Evolutionary conservation across 768 basidiomycete genomes (phyloP).

Genomic region (Lactifluus volemus): DNA sequence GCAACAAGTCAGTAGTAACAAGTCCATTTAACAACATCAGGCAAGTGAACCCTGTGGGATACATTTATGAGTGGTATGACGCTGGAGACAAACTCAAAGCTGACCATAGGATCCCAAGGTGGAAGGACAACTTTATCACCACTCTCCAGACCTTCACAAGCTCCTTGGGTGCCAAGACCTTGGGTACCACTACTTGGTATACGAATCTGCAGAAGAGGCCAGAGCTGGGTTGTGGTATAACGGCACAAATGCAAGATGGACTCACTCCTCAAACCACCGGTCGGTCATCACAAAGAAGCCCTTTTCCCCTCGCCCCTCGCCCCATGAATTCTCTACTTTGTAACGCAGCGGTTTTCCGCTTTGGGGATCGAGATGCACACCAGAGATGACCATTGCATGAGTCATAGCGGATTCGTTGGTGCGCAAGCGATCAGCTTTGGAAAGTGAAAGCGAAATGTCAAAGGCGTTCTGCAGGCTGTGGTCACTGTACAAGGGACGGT

Average conservation of each 20-base stretch:
- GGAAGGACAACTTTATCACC: conserved; percentile 62
- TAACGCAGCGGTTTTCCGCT: conserved; percentile 75
- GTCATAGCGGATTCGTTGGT: conserved; percentile 88
- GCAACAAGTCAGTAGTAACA: background rate
- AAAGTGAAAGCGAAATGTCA: conserved; percentile 68
- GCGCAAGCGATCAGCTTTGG: conserved; percentile 78
- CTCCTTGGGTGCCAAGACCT: conserved; percentile 67
- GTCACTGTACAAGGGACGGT: background rate
- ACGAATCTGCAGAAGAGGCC: conserved; percentile 49
- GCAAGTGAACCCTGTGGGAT: conserved; percentile 16
- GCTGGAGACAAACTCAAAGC: conserved; percentile 12
- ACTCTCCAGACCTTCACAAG: conserved; percentile 74
- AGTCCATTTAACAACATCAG: background rate
- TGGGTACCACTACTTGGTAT: conserved; percentile 89
- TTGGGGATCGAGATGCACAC: conserved; percentile 71
- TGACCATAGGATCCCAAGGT: conserved; percentile 87
- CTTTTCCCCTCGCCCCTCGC: conserved; percentile 62
- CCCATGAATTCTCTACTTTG: conserved; percentile 98
- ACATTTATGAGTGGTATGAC: background rate
- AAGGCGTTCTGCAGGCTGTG: conserved; percentile 55
- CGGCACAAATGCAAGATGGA: conserved; percentile 13
- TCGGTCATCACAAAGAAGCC: conserved; percentile 93
- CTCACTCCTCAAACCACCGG: conserved; percentile 85
- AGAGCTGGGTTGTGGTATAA: background rate
- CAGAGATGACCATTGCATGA: conserved; percentile 93